Base-by-base conservation (phyloP, 2,329 filamentous ascomycete species). In the Aspergillus ochraceus region DNA sequence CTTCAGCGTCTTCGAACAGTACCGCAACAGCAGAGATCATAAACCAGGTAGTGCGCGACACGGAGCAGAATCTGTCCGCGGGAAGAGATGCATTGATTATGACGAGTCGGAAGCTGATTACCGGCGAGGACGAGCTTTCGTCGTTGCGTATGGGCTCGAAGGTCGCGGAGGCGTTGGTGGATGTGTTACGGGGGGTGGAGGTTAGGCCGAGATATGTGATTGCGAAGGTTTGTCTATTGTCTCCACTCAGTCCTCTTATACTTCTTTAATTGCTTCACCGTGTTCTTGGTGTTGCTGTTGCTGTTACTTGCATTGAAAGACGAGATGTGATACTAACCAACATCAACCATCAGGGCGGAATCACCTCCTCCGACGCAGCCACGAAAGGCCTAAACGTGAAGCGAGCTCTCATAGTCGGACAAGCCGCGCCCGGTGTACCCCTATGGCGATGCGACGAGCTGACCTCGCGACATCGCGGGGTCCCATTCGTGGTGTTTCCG, bases 401-500 rank as follows among this genome's bases (percentile, higher is more conserved):
- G 68, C 75, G 79, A 29, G 84, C 84, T 4, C 79, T 74, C 61
- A 79, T 87, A 45, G 74, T 86, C 0, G 84, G 85, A 0, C 84
- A 87, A 63, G 84, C 84, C 1, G 83, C 83, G 0, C 76, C 83
- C 0, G 84, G 84, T 1, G 83, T 87, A 9, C 84, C 85, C 0
- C 74, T 87, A 0, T 88, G 85, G 85, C 74, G 81, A 52, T 87
- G 84, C 58, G 79, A 84, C 53, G 84, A 87, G 67, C 70, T 74
- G 0, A 79, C 79, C 1, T 80, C 77, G 19, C 81, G 83, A 53
- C 83, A 80, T 72, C 74, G 75, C 0, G 81, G 81, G 1, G 70
- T 86, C 11, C 82, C 83, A 0, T 86, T 84, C 66, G 80, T 86
- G 2, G 83, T 86, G 0, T 86, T 86, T 55, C 84, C 83, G 0